Percentiles rank a stretch among this genome's conserved stretches.
Evolutionary conservation across 257 asterid species (phyloP).

Genomic region (Salvia miltiorrhiza): DNA sequence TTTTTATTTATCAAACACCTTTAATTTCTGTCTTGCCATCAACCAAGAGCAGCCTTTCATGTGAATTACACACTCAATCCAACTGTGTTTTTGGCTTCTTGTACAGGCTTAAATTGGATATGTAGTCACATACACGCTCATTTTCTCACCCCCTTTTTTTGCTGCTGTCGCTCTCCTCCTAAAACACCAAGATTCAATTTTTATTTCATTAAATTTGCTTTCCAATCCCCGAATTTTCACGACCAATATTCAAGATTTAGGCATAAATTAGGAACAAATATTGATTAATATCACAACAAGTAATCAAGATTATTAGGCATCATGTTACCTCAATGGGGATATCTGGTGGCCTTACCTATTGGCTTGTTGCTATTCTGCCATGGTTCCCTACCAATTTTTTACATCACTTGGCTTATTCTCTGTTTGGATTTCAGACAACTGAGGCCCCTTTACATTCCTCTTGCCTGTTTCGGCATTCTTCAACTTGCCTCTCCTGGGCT

Average conservation of each 20-base stretch:
- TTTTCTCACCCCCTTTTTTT: slow-evolving; percentile 26
- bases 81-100: slow-evolving; percentile 81
- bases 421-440: slow-evolving; percentile 32
- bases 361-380: slow-evolving; percentile 13
- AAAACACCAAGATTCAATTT: slow-evolving; percentile 11
- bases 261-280: neutral
- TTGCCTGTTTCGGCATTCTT: slow-evolving; percentile 28
- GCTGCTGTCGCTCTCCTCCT: slow-evolving; percentile 37
- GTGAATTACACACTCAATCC: slow-evolving; percentile 83
- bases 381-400: slow-evolving; percentile 28
- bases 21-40: slow-evolving; percentile 66
- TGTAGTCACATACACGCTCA: slow-evolving; percentile 18
- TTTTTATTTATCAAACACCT: slow-evolving; percentile 38
- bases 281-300: neutral
- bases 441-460: slow-evolving; percentile 27
- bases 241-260: neutral
- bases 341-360: slow-evolving; percentile 23
- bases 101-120: slow-evolving; percentile 38
- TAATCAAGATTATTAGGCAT: neutral
- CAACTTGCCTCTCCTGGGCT: slow-evolving; percentile 34
- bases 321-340: slow-evolving; percentile 20
- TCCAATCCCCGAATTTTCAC: neutral
- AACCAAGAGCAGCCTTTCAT: slow-evolving; percentile 79
- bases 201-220: neutral
- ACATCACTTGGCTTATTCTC: slow-evolving; percentile 49